These are phyloP conservation scores for Lineolata rhizophorae DNA, from an alignment of 495 filamentous ascomycete genomes.

Conservation along the genomic window DNA sequence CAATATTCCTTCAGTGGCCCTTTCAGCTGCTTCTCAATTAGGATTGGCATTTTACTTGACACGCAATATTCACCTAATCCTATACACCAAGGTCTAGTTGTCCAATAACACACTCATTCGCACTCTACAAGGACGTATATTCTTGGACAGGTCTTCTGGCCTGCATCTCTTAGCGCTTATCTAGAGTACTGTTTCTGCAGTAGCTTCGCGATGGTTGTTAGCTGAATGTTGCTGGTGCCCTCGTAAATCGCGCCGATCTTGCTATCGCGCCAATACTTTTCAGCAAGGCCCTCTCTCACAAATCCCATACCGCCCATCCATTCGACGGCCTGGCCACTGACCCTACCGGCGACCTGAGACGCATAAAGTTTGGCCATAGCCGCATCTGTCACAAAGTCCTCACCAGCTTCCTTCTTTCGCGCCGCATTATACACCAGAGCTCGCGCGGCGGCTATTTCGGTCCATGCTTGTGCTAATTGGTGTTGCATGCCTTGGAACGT, in stretches of 20 bases:
- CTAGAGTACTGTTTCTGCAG: constrained; percentile 75
- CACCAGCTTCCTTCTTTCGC: constrained; percentile 90
- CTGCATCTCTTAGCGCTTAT: too few species aligned
- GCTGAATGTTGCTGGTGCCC: constrained; percentile 67
- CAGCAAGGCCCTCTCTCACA: constrained; percentile 83
- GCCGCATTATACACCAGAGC: constrained; percentile 93
- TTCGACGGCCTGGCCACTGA: constrained; percentile 72
- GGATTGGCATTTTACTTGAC: too few species aligned
- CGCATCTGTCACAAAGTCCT: constrained; percentile 84
- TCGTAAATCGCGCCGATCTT: constrained; percentile 99
- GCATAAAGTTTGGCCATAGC: constrained; percentile 97
- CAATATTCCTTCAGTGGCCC: too few species aligned
- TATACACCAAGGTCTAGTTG: too few species aligned
- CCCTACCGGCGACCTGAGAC: constrained; percentile 76
- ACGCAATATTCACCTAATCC: too few species aligned
- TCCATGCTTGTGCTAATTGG: constrained; percentile 90
- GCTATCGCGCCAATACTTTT: constrained; percentile 95
- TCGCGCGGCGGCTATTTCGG: constrained; percentile 75
- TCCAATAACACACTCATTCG: too few species aligned
- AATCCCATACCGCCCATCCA: constrained; percentile 99
- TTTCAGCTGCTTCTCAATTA: too few species aligned
- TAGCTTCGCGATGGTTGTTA: constrained; percentile 85
- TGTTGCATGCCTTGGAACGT: constrained; percentile 99
- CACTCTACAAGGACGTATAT: too few species aligned
- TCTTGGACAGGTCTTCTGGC: too few species aligned